Evolutionary conservation across 2,329 filamentous ascomycete genomes (phyloP), one percentile per base, ranked within the genome.

Genomic region (Thielaviopsis musarum): DNA sequence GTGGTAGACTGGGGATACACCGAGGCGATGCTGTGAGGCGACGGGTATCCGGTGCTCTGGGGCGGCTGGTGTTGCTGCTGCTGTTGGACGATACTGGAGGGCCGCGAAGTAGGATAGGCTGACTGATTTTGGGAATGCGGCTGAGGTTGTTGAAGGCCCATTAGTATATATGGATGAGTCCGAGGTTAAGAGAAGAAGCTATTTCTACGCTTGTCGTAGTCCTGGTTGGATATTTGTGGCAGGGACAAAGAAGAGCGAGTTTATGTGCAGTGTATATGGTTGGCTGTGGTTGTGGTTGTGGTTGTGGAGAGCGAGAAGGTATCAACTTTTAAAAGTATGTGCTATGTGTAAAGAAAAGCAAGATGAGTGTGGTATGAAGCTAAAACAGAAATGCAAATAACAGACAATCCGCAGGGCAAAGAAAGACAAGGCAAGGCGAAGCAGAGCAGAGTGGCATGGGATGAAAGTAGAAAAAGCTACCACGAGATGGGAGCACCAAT

Each of bases 21-120:
- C 21, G 62, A 63, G 66, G 85, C 75, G 64, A 78, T 72, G 24
- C 82, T 77, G 74, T 88, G 81, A 65, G 81, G 73, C 62, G 83
- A 81, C 64, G 84, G 79, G 73, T 89, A 90, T 62, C 81, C 78
- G 65, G 80, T 78, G 55, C 81, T 78, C 59, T 75, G 72, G 63
- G 79, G 80, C 57, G 73, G 71, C 59, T 77, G 64, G 9, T 67
- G 65, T 24, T 64, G 81, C 67, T 87, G 83, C 66, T 87, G 84
- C 70, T 87, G 84, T 66, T 88, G 82, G 67, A 87, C 83, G 67
- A 84, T 80, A 74, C 84, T 85, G 67, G 82, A 80, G 64, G 85
- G 82, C 70, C 86, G 81, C 66, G 83, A 79, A 69, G 86, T 76
- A 68, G 81, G 79, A 65, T 78, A 72, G 73, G 78, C 80, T 73